phyloP scores from a whole-genome alignment of 331 rosid species.

The Prunus yedoensis region DNA sequence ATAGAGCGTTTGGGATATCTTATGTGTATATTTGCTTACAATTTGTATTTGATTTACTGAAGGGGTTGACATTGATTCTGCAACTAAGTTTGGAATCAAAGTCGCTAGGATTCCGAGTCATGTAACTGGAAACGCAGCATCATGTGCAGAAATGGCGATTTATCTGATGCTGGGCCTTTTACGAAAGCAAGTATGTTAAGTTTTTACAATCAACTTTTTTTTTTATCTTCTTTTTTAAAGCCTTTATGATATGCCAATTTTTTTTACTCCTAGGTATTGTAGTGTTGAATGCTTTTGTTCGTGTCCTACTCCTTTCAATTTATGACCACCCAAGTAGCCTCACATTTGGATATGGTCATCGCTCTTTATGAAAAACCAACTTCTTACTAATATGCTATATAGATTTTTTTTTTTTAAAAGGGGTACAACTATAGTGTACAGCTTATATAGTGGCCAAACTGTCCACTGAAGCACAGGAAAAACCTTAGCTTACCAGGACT shows the following conservation, averaged over 20 bases:
- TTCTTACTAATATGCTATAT: no score
- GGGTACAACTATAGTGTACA: neutral
- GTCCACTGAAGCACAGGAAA: no score
- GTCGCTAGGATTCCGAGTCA: constrained; percentile 82
- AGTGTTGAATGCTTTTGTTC: neutral
- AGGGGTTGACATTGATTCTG: constrained; percentile 92
- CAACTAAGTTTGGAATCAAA: constrained; percentile 79
- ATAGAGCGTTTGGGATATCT: constrained; percentile 1
- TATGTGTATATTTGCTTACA: constrained; percentile 1
- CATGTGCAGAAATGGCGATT: constrained; percentile 94
- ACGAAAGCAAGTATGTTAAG: constrained; percentile 71
- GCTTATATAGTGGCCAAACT: no score
- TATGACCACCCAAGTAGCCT: neutral
- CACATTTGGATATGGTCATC: neutral
- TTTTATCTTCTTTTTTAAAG: neutral
- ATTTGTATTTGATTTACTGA: constrained; percentile 20
- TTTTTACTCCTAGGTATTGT: neutral
- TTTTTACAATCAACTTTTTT: neutral
- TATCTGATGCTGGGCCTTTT: constrained; percentile 83
- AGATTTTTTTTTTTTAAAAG: no score
- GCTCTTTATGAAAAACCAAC: neutral
- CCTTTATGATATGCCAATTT: neutral
- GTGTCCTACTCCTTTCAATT: neutral
- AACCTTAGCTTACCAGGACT: no score
- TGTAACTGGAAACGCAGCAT: constrained; percentile 73